These are phyloP conservation scores for Pouteria campechiana DNA, from an alignment of 179 eudicot species.

Conservation along the genomic window DNA sequence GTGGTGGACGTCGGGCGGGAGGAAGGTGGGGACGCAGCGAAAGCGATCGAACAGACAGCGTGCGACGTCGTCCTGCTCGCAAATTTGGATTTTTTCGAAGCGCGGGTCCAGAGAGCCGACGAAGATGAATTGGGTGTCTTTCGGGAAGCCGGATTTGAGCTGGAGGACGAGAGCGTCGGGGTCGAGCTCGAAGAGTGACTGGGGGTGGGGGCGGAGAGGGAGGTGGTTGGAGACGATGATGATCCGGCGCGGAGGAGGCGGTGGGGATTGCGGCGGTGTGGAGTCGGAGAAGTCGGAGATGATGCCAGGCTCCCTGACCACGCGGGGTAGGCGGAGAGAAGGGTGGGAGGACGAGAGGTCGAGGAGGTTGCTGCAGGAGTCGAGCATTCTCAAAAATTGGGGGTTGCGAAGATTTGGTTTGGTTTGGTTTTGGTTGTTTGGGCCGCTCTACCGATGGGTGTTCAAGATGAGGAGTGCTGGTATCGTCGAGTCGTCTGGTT, in stretches of 20 bases:
- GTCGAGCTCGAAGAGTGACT: slow-evolving; percentile 44
- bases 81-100: slow-evolving; percentile 22
- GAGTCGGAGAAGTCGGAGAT: slow-evolving; percentile 35
- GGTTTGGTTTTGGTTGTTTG: no score
- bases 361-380: slow-evolving; percentile 32
- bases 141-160: slow-evolving; percentile 47
- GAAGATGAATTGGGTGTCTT: slow-evolving; percentile 33
- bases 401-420: no score
- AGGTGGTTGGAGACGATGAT: slow-evolving; percentile 68
- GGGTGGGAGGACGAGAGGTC: slow-evolving; percentile 25
- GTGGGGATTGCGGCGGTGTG: slow-evolving; percentile 7
- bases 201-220: slow-evolving; percentile 36
- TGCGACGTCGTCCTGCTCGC: slow-evolving; percentile 57
- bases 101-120: slow-evolving; percentile 50
- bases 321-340: slow-evolving; percentile 38
- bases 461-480: no score
- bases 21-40: slow-evolving; percentile 63
- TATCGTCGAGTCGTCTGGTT: no score
- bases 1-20: slow-evolving; percentile 34
- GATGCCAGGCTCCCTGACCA: slow-evolving; percentile 50
- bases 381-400: no score
- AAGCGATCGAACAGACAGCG: slow-evolving; percentile 33
- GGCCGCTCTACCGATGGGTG: no score
- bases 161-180: slow-evolving; percentile 46
- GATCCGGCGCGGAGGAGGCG: slow-evolving; percentile 9